These are phyloP conservation scores for Exophiala spinifera DNA, from an alignment of 2,329 filamentous ascomycete species.

Conservation along the genomic window DNA sequence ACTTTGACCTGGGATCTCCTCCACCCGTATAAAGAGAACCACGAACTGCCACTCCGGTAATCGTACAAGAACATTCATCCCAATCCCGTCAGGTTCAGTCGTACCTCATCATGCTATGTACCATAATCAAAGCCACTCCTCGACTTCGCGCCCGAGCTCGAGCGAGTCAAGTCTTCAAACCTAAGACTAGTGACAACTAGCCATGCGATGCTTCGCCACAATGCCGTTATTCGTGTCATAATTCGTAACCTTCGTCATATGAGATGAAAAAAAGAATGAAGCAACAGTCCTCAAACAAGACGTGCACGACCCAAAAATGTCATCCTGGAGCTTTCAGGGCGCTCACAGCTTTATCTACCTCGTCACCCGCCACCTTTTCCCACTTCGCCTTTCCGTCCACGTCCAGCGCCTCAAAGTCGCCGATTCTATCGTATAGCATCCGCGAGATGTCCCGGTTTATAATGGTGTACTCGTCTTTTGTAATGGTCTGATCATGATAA, in stretches of 20 bases:
- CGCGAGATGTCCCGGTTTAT: slow-evolving; percentile 90
- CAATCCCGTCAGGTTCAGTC: too few relatives aligned
- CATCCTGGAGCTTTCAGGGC: slow-evolving; percentile 25
- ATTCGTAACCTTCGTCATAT: slow-evolving; percentile 15
- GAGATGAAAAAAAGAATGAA: background rate
- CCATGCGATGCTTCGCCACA: background rate
- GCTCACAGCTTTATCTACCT: slow-evolving; percentile 67
- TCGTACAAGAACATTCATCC: too few relatives aligned
- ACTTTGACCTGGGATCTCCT: too few relatives aligned
- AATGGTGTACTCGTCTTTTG: slow-evolving; percentile 83
- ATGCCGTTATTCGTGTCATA: slow-evolving; percentile 7
- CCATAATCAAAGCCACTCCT: too few relatives aligned
- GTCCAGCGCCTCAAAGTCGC: slow-evolving; percentile 57
- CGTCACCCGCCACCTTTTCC: slow-evolving; percentile 72
- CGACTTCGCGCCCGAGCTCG: too few relatives aligned
- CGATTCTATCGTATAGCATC: slow-evolving; percentile 72
- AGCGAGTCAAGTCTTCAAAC: too few relatives aligned
- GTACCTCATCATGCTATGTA: too few relatives aligned
- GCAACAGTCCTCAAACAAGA: background rate
- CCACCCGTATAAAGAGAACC: too few relatives aligned
- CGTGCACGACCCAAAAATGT: background rate
- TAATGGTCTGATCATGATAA: slow-evolving; percentile 75
- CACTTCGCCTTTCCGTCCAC: slow-evolving; percentile 65
- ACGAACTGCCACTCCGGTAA: too few relatives aligned
- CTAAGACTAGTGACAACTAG: too few relatives aligned